Evolutionary conservation across 2,329 filamentous ascomycete species (phyloP), one percentile per base, ranked within the genome.

Genomic region (Aspergillus tubingensis): DNA sequence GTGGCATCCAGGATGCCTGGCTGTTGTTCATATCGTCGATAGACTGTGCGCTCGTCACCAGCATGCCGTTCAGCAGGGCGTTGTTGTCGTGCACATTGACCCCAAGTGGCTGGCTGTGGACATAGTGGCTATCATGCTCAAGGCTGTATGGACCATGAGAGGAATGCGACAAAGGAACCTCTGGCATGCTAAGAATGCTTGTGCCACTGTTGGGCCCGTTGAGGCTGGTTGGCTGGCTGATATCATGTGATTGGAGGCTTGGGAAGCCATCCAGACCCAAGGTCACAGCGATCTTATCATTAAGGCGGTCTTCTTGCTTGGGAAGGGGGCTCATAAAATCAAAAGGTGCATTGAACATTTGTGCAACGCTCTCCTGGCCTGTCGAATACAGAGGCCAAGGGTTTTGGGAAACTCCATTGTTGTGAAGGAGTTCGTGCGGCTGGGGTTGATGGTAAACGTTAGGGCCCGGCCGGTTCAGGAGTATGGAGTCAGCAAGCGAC

Each of bases 321-420:
- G 67, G 70, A 57, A 77, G 75, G 7, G 72, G 61, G 51, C 65
- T 64, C 59, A 77, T 57, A 39, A 77, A 75, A 60, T 77, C 75
- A 38, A 76, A 71, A 2, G 72, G 61, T 3, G 68, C 67, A 17
- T 69, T 71, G 61, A 74, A 77, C 11, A 77, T 69, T 58, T 72
- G 70, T 55, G 67, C 61, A 32, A 76, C 68, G 27, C 68, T 71
- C n/a, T 77, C 74, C 56, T 74, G 71, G 25, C 72, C 65, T 3
- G 71, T 65, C n/a, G 65, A 65, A 52, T 77, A 77, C 57, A 76
- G 54, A 3, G 73, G 70, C 75, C 75, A 77, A 49, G 71, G 72
- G 1, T 69, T 65, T n/a, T 76, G 75, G 2, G 70, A 55, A n/a
- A 67, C 65, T 23, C 62, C 61, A n/a, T 64, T 66, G 4, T 65